Percentiles rank a stretch among this genome's conserved stretches.
Evolutionary conservation across 2,329 filamentous ascomycete genomes (phyloP).

Genomic region (Elsinoe necatrix): DNA sequence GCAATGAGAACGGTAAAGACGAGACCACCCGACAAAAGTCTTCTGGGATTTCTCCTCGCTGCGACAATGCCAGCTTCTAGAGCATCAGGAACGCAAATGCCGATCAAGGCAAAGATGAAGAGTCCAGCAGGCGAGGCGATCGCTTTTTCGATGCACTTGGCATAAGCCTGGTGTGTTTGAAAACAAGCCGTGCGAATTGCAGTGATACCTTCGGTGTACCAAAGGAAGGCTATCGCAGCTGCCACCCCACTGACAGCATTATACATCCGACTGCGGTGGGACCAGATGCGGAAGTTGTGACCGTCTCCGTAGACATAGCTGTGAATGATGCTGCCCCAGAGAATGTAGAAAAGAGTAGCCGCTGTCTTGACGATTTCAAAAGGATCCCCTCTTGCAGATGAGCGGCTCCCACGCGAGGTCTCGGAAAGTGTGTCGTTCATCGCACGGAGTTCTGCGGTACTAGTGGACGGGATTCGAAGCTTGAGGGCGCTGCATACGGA

Average conservation of each 20-base stretch:
- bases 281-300: background rate
- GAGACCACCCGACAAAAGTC: background rate
- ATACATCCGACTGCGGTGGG: background rate
- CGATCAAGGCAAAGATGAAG: background rate
- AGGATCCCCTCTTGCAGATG: background rate
- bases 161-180: background rate
- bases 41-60: background rate
- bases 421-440: background rate
- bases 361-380: background rate
- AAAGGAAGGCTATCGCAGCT: background rate
- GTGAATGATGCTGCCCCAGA: background rate
- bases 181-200: background rate
- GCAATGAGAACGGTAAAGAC: background rate
- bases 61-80: background rate
- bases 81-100: background rate
- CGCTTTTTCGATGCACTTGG: background rate
- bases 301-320: background rate
- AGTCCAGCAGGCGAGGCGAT: background rate
- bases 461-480: no score
- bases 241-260: background rate
- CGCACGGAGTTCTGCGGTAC: no score
- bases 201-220: background rate
- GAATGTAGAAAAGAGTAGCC: background rate
- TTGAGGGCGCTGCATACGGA: no score
- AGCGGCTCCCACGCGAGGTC: no score